Evolutionary conservation across 2,329 filamentous ascomycete genomes (phyloP).

Genomic region (Epichloe aotearoae): DNA sequence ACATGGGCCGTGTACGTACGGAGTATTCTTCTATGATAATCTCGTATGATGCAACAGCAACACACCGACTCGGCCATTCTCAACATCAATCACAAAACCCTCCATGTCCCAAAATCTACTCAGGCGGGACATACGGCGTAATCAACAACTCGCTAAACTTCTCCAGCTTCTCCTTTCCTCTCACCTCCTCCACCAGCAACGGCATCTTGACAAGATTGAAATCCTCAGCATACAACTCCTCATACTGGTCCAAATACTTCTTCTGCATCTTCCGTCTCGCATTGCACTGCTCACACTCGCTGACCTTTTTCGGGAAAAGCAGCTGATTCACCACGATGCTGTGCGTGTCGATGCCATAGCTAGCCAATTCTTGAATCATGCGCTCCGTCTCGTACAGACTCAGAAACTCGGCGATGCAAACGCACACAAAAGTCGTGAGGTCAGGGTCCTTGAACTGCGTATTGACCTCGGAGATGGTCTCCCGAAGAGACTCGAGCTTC

Average conservation of each 20-base stretch:
- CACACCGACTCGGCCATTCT: neutral
- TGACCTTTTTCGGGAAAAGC: slow-evolving; percentile 76
- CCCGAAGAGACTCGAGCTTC: slow-evolving; percentile 86
- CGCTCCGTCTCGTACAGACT: slow-evolving; percentile 96
- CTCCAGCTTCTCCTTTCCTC: slow-evolving; percentile 87
- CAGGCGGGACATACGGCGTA: slow-evolving; percentile 59
- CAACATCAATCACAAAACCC: neutral
- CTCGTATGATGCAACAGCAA: neutral
- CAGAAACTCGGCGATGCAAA: slow-evolving; percentile 95
- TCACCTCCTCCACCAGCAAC: slow-evolving; percentile 83
- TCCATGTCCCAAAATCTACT: slow-evolving; percentile 15
- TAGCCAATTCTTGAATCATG: slow-evolving; percentile 96
- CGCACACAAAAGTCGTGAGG: slow-evolving; percentile 93
- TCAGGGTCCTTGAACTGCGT: slow-evolving; percentile 95
- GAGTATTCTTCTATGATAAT: neutral
- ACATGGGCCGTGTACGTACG: no score
- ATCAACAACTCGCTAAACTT: slow-evolving; percentile 80
- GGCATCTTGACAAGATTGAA: slow-evolving; percentile 99
- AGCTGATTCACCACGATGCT: slow-evolving; percentile 97
- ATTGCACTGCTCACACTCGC: slow-evolving; percentile 88
- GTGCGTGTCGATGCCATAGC: slow-evolving; percentile 91
- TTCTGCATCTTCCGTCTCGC: slow-evolving; percentile 95
- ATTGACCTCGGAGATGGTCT: slow-evolving; percentile 93
- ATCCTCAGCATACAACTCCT: slow-evolving; percentile 87
- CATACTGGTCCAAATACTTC: slow-evolving; percentile 97